These are phyloP conservation scores for Saccharomyces hybrid DNA, from an alignment of 1,139 yeast genomes.

Conservation along the genomic window DNA sequence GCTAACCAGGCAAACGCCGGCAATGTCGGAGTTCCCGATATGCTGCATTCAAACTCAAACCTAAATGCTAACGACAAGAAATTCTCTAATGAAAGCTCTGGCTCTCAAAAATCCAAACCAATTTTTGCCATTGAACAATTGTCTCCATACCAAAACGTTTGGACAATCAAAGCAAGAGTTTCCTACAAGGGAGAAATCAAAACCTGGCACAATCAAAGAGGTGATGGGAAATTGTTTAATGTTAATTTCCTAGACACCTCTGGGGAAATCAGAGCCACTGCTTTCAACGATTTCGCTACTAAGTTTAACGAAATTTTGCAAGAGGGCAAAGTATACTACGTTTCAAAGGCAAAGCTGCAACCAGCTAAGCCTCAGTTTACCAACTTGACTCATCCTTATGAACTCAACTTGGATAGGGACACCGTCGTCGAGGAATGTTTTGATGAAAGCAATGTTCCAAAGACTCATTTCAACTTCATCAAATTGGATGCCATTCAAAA, in stretches of 20 bases:
- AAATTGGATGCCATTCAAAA: constrained; percentile 59
- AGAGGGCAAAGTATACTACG: constrained; percentile 84
- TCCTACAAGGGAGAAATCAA: constrained; percentile 81
- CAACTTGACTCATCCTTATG: constrained; percentile 80
- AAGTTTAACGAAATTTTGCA: constrained; percentile 64
- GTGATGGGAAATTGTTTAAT: constrained; percentile 85
- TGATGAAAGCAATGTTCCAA: constrained; percentile 65
- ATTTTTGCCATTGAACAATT: constrained; percentile 75
- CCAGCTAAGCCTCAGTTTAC: constrained; percentile 84
- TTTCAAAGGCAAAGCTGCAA: constrained; percentile 73
- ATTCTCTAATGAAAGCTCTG: constrained; percentile 7
- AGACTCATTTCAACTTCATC: constrained; percentile 67
- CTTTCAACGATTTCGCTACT: constrained; percentile 83
- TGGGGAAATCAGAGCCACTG: constrained; percentile 94
- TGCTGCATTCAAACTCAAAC: constrained; percentile 1
- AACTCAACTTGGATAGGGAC: constrained; percentile 73
- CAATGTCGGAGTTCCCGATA: not conserved
- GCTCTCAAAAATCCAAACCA: constrained; percentile 31
- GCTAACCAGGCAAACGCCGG: not conserved
- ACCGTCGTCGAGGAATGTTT: constrained; percentile 65
- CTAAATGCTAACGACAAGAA: constrained; percentile 5
- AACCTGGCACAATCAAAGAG: constrained; percentile 78
- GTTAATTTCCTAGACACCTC: constrained; percentile 88
- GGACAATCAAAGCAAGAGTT: constrained; percentile 92
- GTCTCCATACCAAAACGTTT: constrained; percentile 82